Conservation (phyloP, 495 filamentous ascomycete genomes). For the Penicillium lividum region DNA sequence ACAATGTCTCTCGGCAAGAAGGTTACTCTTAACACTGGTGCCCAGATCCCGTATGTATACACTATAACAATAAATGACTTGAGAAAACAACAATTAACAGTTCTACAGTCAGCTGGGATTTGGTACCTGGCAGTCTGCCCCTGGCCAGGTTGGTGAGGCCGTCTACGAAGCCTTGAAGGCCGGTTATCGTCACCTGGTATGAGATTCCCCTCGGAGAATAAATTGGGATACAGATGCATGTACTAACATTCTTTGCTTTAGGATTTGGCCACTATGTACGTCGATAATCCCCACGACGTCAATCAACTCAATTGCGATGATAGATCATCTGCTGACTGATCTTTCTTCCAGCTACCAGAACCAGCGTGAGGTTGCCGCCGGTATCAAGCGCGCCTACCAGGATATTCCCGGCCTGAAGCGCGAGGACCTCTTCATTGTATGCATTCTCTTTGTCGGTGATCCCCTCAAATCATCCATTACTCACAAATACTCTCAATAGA, state of each 20-base stretch:
- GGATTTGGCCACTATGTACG: constrained; percentile 50
- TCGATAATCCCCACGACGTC: not conserved
- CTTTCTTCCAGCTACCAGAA: constrained; percentile 47
- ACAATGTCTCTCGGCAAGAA: constrained; percentile 51
- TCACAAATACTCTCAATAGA: constrained; percentile 25
- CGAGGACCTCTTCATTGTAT: constrained; percentile 52
- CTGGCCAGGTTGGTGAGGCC: constrained; percentile 53
- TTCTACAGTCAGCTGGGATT: constrained; percentile 47
- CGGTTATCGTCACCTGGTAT: constrained; percentile 56
- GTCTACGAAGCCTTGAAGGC: constrained; percentile 55
- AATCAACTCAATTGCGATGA: not conserved
- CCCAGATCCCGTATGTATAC: constrained; percentile 43
- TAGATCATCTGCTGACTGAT: constrained; percentile 43
- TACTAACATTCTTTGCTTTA: constrained; percentile 8
- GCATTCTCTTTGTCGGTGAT: constrained; percentile 3
- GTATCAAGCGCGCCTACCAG: constrained; percentile 48
- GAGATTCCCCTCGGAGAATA: constrained; percentile 14
- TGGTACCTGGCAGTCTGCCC: constrained; percentile 58
- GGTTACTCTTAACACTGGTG: constrained; percentile 45
- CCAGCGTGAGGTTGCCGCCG: constrained; percentile 48
- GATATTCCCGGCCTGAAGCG: constrained; percentile 51
- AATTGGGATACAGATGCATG: not conserved
- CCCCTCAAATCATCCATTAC: not conserved
- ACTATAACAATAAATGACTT: not conserved
- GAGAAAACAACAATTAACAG: constrained; percentile 8